phyloP scores from a whole-genome alignment of 257 asterid genomes.

The Capsicum chinense region DNA sequence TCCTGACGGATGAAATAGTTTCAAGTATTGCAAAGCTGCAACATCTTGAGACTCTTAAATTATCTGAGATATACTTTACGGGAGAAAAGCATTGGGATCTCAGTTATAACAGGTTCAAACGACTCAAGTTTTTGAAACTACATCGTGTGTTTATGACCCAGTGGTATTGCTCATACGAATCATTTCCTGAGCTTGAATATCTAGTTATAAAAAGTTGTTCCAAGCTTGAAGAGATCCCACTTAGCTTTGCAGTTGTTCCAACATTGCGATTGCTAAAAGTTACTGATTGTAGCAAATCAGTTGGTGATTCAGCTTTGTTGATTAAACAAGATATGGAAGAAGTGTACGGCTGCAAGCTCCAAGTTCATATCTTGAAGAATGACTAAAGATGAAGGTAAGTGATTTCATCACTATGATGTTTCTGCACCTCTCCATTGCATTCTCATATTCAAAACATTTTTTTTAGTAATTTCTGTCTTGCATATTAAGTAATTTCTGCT shows the following conservation, averaged over 20 bases:
- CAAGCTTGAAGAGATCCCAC: background rate
- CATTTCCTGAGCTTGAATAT: accelerated
- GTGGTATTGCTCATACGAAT: background rate
- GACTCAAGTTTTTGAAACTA: background rate
- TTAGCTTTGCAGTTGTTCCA: accelerated
- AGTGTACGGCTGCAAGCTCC: background rate
- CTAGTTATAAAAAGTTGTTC: background rate
- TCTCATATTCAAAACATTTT: too few species aligned
- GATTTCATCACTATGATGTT: background rate
- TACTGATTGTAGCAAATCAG: background rate
- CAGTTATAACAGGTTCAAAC: accelerated
- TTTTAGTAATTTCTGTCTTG: too few species aligned
- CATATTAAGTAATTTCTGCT: too few species aligned
- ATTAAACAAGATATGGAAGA: background rate
- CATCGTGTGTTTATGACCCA: background rate
- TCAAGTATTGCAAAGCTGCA: background rate
- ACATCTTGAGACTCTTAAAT: background rate
- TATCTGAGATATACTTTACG: background rate
- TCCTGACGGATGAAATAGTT: background rate
- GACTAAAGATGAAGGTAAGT: background rate
- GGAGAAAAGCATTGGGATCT: background rate
- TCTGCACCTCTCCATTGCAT: too few species aligned
- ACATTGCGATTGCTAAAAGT: background rate
- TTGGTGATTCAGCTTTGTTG: background rate
- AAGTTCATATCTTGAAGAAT: background rate